phyloP scores from a whole-genome alignment of 345 rosid genomes.

The Erucastrum elatum region DNA sequence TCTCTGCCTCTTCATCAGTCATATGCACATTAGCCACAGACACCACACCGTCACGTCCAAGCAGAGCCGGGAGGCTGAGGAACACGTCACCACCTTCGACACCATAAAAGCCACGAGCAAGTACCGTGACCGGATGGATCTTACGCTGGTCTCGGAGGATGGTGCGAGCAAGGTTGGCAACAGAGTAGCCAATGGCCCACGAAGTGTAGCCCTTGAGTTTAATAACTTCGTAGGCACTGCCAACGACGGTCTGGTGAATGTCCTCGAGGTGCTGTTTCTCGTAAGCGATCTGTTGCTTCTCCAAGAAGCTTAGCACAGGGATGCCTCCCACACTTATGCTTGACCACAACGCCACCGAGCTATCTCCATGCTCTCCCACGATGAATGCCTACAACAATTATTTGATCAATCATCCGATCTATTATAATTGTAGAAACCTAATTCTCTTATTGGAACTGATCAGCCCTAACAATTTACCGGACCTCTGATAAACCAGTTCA shows the following conservation, averaged over 20 bases:
- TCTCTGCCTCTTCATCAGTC: constrained; percentile 60
- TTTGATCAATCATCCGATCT: too few species aligned
- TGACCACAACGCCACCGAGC: constrained; percentile 95
- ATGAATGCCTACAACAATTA: constrained; percentile 59
- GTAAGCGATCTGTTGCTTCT: constrained; percentile 65
- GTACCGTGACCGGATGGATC: constrained; percentile 86
- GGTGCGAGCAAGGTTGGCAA: constrained; percentile 69
- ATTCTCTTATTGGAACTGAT: too few species aligned
- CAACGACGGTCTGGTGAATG: constrained; percentile 66
- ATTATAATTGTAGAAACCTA: too few species aligned
- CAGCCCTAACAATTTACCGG: too few species aligned
- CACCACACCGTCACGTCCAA: constrained; percentile 71
- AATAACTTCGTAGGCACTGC: constrained; percentile 81
- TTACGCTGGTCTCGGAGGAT: constrained; percentile 81
- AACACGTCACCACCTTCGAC: constrained; percentile 68
- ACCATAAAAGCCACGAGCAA: constrained; percentile 82
- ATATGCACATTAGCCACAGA: constrained; percentile 78
- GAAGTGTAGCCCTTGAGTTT: constrained; percentile 87
- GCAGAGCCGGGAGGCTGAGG: constrained; percentile 79
- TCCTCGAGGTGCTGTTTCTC: constrained; percentile 77
- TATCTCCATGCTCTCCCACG: constrained; percentile 96
- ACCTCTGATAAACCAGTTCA: too few species aligned
- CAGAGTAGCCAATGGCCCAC: constrained; percentile 97
- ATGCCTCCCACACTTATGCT: constrained; percentile 91
- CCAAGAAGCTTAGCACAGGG: constrained; percentile 70